phyloP scores from a whole-genome alignment of 2,329 filamentous ascomycete genomes.

The Trichoderma koningiopsis region DNA sequence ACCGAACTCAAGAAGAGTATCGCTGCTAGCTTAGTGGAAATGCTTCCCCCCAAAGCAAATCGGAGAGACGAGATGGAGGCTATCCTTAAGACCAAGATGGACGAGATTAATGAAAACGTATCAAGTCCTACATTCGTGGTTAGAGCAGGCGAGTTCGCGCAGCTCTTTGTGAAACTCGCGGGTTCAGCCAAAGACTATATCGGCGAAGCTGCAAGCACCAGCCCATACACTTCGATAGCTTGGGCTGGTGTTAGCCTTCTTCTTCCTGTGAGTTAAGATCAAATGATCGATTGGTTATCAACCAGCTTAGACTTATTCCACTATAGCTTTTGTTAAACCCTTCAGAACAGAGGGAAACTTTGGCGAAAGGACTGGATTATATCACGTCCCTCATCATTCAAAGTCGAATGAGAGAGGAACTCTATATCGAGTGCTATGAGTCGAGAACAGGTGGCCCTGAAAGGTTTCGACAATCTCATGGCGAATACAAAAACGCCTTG shows the following conservation, averaged over 20 bases:
- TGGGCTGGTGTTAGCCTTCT: conserved; percentile 6
- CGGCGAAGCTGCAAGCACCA: neutral
- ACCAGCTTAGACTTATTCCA: neutral
- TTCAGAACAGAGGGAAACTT: neutral
- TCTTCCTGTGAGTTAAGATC: neutral
- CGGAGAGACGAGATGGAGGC: no score
- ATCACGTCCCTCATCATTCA: neutral
- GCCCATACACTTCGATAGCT: conserved; percentile 1
- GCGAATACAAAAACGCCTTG: neutral
- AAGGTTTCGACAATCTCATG: neutral
- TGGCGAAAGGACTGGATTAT: neutral
- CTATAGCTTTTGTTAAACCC: conserved; percentile 10
- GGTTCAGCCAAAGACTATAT: neutral
- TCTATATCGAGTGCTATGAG: neutral
- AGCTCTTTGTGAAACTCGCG: neutral
- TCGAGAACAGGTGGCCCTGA: neutral
- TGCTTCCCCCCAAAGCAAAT: no score
- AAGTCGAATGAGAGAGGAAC: conserved; percentile 3
- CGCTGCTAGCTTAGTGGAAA: no score
- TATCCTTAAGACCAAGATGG: no score
- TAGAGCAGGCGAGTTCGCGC: no score
- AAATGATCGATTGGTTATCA: no score
- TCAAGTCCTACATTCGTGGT: no score
- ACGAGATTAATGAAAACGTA: no score
- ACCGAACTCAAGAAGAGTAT: no score